Percentiles rank a stretch among this genome's conserved stretches.
Evolutionary conservation across 352 stramenopile genomes (phyloP).

Genomic region (Blastocystis sp.): DNA sequence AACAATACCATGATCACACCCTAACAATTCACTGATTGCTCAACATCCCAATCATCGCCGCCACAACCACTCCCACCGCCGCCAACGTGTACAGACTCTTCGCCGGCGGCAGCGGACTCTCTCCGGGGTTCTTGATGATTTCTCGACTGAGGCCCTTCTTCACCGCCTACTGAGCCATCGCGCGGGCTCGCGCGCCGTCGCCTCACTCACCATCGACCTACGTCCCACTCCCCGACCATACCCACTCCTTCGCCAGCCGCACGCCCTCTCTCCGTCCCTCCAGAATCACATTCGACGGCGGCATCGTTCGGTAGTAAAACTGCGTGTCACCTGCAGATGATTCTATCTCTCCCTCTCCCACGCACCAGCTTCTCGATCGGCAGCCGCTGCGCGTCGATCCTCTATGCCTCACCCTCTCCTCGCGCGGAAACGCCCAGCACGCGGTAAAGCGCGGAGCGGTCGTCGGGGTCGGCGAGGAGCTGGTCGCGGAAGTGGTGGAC

Average conservation of each 20-base stretch:
- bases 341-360: background rate
- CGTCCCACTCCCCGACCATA: background rate
- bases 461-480: background rate
- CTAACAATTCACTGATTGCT: too few species aligned
- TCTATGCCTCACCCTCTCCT: background rate
- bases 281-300: background rate
- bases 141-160: too few species aligned
- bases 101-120: too few species aligned
- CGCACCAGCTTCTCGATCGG: constrained; percentile 33
- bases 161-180: too few species aligned
- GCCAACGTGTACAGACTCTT: too few species aligned
- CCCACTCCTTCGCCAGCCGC: background rate
- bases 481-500: background rate
- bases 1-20: too few species aligned
- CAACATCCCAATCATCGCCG: too few species aligned
- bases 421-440: background rate
- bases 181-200: too few species aligned
- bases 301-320: background rate
- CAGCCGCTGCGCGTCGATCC: background rate
- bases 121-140: too few species aligned
- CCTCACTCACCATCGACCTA: constrained; percentile 40
- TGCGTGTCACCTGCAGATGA: constrained; percentile 1
- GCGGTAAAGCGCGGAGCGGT: constrained; percentile 10
- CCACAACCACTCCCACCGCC: too few species aligned
- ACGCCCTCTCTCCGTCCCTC: background rate